Evolutionary conservation across 2,329 filamentous ascomycete genomes (phyloP).

Genomic region (Trichoderma afroharzianum): DNA sequence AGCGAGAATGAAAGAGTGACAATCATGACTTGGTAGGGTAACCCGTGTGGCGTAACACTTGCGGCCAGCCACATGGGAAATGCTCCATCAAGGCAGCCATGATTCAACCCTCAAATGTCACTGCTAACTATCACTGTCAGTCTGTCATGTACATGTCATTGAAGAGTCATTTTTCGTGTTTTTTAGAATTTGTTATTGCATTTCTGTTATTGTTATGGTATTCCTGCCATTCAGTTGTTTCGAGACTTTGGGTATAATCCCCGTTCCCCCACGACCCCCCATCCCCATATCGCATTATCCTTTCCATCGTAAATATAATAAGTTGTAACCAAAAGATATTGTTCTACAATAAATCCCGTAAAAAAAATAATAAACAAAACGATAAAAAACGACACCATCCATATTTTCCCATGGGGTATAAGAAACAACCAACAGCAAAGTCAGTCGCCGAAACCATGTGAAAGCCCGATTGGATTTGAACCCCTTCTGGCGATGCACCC

Average conservation of each 20-base stretch:
- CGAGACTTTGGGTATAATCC: neutral
- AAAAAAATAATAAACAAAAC: neutral
- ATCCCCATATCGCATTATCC: neutral
- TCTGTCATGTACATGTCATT: neutral
- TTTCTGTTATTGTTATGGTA: conserved; percentile 29
- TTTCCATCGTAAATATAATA: neutral
- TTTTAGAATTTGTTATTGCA: neutral
- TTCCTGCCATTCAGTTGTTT: conserved; percentile 35
- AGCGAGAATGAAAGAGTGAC: neutral
- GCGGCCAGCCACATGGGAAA: neutral
- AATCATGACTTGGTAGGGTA: neutral
- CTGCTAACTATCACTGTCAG: neutral
- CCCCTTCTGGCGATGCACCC: neutral
- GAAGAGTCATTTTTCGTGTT: neutral
- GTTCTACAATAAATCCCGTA: conserved; percentile 6
- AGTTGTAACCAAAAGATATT: neutral
- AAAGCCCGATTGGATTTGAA: neutral
- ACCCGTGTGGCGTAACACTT: conserved; percentile 1
- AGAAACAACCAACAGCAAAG: neutral
- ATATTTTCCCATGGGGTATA: conserved; percentile 2
- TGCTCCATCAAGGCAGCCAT: neutral
- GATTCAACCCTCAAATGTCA: neutral
- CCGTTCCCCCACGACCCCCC: neutral
- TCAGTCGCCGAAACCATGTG: neutral
- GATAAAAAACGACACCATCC: neutral